A percentile compares a stretch with the other conserved stretches of the same genome.
phyloP scores from a whole-genome alignment of 139 green algal species.

The Bryopsis sp. region DNA sequence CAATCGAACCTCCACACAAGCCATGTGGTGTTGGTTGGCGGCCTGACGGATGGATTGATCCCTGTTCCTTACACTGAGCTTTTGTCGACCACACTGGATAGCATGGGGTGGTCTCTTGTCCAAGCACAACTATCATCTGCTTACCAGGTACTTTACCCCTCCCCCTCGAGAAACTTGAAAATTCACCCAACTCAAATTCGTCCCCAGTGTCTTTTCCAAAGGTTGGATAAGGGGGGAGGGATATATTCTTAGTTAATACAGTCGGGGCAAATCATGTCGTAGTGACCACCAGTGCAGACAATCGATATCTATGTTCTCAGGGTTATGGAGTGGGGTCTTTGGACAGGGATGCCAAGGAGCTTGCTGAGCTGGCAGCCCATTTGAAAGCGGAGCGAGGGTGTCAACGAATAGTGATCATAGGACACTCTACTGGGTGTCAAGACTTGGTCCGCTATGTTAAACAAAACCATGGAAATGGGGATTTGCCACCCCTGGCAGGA shows the following conservation, averaged over 20 bases:
- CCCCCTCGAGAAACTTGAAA: neutral
- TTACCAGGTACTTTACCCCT: conserved; percentile 30
- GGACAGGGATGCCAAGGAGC: conserved; percentile 55
- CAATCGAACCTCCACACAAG: neutral
- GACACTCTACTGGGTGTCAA: conserved; percentile 68
- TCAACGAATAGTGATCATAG: conserved; percentile 41
- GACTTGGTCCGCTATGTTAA: conserved; percentile 50
- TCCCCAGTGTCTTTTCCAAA: no score
- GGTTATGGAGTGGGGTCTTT: conserved; percentile 51
- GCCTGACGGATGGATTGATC: conserved; percentile 55
- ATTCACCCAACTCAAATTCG: no score
- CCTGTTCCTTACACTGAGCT: conserved; percentile 33
- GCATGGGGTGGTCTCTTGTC: conserved; percentile 33
- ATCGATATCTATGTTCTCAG: no score
- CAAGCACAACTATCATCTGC: conserved; percentile 46
- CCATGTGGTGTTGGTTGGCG: conserved; percentile 43
- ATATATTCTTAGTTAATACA: no score
- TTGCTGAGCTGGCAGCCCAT: conserved; percentile 33
- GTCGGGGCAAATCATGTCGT: no score
- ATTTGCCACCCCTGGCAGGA: conserved; percentile 23
- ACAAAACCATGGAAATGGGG: neutral
- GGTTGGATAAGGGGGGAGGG: no score
- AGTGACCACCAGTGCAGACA: no score
- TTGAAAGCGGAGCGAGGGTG: conserved; percentile 26
- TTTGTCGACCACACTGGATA: conserved; percentile 26